phyloP scores from a whole-genome alignment of 192 early-diverging fungal genomes.

The Spinellus fusiger region DNA sequence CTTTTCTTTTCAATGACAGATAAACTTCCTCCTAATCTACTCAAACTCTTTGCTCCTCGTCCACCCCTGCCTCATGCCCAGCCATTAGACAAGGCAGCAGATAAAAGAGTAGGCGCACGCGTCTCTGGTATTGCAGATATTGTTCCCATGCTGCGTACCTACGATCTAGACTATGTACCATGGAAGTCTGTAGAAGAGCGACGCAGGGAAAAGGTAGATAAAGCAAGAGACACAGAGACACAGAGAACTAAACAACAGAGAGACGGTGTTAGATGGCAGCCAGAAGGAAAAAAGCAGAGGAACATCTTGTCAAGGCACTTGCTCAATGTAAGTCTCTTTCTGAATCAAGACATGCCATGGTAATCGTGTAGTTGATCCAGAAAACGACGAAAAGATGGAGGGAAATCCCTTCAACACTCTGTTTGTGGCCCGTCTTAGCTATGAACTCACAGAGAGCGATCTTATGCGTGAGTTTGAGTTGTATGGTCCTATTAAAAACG shows the following conservation, averaged over 20 bases:
- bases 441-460: conserved; percentile 71
- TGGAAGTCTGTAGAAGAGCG: conserved; percentile 62
- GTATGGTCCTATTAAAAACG: conserved; percentile 77
- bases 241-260: neutral
- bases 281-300: conserved; percentile 52
- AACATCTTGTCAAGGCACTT: conserved; percentile 46
- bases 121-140: conserved; percentile 57
- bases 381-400: conserved; percentile 61
- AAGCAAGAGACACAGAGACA: neutral
- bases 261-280: conserved; percentile 41
- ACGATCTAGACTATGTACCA: conserved; percentile 72
- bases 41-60: conserved; percentile 76
- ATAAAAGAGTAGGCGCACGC: conserved; percentile 42
- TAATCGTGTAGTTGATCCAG: conserved; percentile 57
- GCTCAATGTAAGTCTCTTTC: conserved; percentile 38
- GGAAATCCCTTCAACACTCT: conserved; percentile 92
- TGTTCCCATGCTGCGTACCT: conserved; percentile 40
- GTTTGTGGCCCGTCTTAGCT: conserved; percentile 78
- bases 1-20: conserved; percentile 35
- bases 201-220: conserved; percentile 57
- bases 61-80: conserved; percentile 62
- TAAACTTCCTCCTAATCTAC: conserved; percentile 61
- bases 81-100: conserved; percentile 63
- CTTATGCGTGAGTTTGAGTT: conserved; percentile 70
- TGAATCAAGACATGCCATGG: neutral